These are phyloP conservation scores for Acmispon strigosus DNA, from an alignment of 306 rosid species.

Conservation along the genomic window DNA sequence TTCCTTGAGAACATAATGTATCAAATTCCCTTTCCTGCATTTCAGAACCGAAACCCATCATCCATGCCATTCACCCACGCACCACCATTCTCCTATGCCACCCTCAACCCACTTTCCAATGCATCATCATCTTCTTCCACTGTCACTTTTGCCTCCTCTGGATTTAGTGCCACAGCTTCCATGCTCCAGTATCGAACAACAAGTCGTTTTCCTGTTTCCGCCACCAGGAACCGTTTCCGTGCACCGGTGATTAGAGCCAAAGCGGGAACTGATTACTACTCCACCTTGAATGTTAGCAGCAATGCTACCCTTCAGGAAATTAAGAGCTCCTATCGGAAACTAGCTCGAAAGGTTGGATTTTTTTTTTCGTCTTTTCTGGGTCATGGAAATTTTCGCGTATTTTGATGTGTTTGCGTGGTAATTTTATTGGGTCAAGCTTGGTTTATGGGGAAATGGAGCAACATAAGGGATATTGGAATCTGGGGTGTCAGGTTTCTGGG, in stretches of 20 bases:
- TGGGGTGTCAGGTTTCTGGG: not conserved
- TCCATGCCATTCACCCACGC: conserved; percentile 22
- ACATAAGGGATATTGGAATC: not conserved
- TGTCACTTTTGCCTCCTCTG: conserved; percentile 11
- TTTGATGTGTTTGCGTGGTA: not conserved
- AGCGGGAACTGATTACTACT: conserved; percentile 53
- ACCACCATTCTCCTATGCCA: conserved; percentile 17
- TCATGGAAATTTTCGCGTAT: not conserved
- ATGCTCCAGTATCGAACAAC: conserved; percentile 14
- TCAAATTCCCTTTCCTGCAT: not conserved
- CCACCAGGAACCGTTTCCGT: conserved; percentile 23
- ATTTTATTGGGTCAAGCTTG: conserved; percentile 19
- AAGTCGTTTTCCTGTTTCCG: conserved; percentile 9
- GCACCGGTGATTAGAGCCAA: conserved; percentile 32
- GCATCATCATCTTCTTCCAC: conserved; percentile 17
- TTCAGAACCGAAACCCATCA: conserved; percentile 14
- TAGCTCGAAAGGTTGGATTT: conserved; percentile 78
- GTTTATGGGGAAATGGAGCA: conserved; percentile 17
- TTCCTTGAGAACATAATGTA: not conserved
- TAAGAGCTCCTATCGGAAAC: conserved; percentile 60
- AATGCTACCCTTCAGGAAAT: conserved; percentile 75
- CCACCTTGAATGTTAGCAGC: conserved; percentile 51
- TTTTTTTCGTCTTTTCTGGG: not conserved
- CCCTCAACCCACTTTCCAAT: conserved; percentile 18
- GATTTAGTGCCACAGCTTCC: conserved; percentile 31